These are phyloP conservation scores for Entomophthora muscae DNA, from an alignment of 371 early-diverging fungal genomes.

Conservation along the genomic window DNA sequence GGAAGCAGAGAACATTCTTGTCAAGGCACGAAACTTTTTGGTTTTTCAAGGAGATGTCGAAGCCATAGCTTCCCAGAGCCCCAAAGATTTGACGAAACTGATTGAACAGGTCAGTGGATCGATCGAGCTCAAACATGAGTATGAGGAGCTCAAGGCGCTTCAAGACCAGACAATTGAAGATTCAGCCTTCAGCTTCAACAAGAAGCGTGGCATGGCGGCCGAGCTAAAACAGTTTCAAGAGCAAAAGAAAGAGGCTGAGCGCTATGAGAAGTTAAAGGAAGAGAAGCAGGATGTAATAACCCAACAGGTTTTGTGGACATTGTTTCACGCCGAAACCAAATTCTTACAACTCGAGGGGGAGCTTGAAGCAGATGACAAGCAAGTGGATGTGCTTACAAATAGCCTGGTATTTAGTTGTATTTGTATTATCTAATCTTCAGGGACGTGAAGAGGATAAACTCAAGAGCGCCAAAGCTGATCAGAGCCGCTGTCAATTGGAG, in stretches of 20 bases:
- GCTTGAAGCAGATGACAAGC: constrained; percentile 18
- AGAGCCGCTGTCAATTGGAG: constrained; percentile 60
- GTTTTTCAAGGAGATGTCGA: constrained; percentile 99
- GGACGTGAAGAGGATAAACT: constrained; percentile 27
- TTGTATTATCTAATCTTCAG: constrained; percentile 11
- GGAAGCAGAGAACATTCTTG: constrained; percentile 77
- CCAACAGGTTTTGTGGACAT: constrained; percentile 66
- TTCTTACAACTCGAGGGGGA: constrained; percentile 25
- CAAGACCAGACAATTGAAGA: constrained; percentile 78
- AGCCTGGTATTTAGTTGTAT: constrained; percentile 18
- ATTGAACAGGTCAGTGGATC: constrained; percentile 97
- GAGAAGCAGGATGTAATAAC: constrained; percentile 35
- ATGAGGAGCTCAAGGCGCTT: constrained; percentile 61
- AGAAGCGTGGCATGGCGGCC: constrained; percentile 62
- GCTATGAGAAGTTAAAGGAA: constrained; percentile 45
- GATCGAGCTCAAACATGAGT: constrained; percentile 69
- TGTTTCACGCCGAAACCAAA: constrained; percentile 63
- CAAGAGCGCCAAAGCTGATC: constrained; percentile 41
- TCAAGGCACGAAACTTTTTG: constrained; percentile 92
- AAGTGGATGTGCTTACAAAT: constrained; percentile 15
- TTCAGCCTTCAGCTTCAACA: constrained; percentile 72
- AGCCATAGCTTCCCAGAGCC: constrained; percentile 87
- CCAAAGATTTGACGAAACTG: constrained; percentile 80
- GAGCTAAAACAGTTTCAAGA: constrained; percentile 84
- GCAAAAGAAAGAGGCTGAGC: constrained; percentile 79